These are phyloP conservation scores for Clarkia xantiana DNA, from an alignment of 345 rosid species.

Conservation along the genomic window DNA sequence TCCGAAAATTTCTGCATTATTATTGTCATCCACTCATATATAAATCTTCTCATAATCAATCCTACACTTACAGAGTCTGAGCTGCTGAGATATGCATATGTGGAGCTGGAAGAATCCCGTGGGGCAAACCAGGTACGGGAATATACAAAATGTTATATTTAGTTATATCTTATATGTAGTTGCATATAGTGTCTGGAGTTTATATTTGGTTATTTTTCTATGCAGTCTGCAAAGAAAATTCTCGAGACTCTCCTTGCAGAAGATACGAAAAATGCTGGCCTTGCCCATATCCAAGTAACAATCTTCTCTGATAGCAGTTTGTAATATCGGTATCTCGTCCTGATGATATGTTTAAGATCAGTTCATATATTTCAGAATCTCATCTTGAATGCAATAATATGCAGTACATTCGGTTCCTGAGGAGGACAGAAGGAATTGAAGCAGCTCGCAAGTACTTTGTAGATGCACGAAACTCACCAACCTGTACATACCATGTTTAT, in stretches of 20 bases:
- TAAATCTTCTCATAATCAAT: constrained; percentile 1
- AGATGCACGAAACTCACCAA: constrained; percentile 74
- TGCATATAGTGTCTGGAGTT: constrained; percentile 1
- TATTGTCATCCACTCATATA: background rate
- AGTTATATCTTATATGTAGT: background rate
- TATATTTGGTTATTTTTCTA: constrained; percentile 9
- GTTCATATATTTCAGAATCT: background rate
- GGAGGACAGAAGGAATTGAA: constrained; percentile 89
- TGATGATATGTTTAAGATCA: too few relatives aligned
- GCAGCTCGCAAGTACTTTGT: constrained; percentile 90
- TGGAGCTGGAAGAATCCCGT: constrained; percentile 87
- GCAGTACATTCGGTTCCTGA: constrained; percentile 79
- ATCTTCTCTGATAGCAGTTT: constrained; percentile 5
- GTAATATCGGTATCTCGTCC: background rate
- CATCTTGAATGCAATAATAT: constrained; percentile 5
- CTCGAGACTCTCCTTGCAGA: constrained; percentile 65
- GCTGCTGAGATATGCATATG: constrained; percentile 83
- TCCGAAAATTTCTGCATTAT: too few relatives aligned
- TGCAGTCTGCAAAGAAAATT: constrained; percentile 74
- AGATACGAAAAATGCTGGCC: constrained; percentile 40
- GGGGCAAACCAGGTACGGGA: constrained; percentile 59
- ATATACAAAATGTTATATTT: background rate
- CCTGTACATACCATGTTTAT: constrained; percentile 77
- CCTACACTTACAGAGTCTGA: constrained; percentile 49
- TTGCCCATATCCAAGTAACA: constrained; percentile 81